Evolutionary conservation across 805 yeast genomes (phyloP).

Genomic region (Metschnikowia continentalis): DNA sequence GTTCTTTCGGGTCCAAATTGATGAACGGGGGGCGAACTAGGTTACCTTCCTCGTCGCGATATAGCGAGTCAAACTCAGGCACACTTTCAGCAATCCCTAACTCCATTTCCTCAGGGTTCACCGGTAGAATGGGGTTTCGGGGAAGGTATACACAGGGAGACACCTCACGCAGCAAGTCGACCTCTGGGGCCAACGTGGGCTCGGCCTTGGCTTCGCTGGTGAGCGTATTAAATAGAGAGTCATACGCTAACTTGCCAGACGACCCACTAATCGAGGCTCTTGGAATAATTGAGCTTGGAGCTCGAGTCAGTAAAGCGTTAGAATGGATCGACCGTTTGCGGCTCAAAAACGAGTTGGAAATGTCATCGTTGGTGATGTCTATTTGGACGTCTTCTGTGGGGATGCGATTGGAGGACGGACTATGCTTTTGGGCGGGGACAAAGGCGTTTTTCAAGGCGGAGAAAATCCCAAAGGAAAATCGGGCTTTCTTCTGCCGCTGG

Average conservation of each 20-base stretch:
- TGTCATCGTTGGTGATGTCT: neutral
- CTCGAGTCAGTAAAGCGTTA: neutral
- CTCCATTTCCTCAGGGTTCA: constrained; percentile 10
- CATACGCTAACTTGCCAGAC: constrained; percentile 5
- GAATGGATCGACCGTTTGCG: neutral
- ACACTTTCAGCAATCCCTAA: constrained; percentile 13
- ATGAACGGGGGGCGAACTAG: constrained; percentile 43
- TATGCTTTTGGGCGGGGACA: neutral
- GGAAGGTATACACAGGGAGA: constrained; percentile 17
- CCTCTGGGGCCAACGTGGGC: constrained; percentile 4
- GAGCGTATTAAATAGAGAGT: constrained; percentile 9
- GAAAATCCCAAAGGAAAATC: constrained; percentile 9
- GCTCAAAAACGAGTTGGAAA: neutral
- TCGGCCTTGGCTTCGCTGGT: constrained; percentile 7
- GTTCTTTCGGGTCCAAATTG: constrained; percentile 40
- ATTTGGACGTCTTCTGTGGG: neutral
- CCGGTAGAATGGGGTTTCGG: constrained; percentile 15
- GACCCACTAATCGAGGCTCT: constrained; percentile 11
- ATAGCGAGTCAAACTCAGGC: constrained; percentile 31
- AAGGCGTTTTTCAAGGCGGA: constrained; percentile 13
- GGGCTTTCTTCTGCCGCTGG: constrained; percentile 11
- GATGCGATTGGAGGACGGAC: neutral
- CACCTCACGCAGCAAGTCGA: constrained; percentile 8
- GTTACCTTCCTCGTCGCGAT: constrained; percentile 35
- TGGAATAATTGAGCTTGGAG: constrained; percentile 10